phyloP scores from a whole-genome alignment of 148 eudicot species.

The Nepenthes gracilis region DNA sequence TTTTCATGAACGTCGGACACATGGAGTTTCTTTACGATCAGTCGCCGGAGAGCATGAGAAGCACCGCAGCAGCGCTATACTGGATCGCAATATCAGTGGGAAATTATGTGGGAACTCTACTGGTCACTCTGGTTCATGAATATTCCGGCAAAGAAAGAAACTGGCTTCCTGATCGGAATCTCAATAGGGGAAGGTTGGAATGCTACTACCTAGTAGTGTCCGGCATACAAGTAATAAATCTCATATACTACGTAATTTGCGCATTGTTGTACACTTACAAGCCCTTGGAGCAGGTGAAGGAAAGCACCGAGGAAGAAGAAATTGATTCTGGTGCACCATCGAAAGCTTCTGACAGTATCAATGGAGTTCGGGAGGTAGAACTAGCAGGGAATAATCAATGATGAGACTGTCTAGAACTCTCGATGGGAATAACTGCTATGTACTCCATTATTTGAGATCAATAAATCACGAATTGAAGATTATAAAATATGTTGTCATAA shows the following conservation, averaged over 20 bases:
- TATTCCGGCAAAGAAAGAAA: slow-evolving; percentile 25
- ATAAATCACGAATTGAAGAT: too few relatives aligned
- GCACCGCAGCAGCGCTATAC: slow-evolving; percentile 34
- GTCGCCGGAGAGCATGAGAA: slow-evolving; percentile 54
- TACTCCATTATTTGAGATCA: too few relatives aligned
- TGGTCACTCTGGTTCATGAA: slow-evolving; percentile 40
- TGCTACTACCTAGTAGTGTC: slow-evolving; percentile 28
- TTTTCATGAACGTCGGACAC: slow-evolving; percentile 33
- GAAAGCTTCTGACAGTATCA: background rate
- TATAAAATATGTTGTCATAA: too few relatives aligned
- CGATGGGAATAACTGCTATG: too few relatives aligned
- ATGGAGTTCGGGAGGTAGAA: background rate
- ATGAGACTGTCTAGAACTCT: background rate
- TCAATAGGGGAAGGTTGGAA: slow-evolving; percentile 35
- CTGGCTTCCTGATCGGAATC: slow-evolving; percentile 36
- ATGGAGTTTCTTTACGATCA: slow-evolving; percentile 54
- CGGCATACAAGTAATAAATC: slow-evolving; percentile 27
- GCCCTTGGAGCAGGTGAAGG: slow-evolving; percentile 23
- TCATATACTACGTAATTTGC: slow-evolving; percentile 26
- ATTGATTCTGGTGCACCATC: background rate
- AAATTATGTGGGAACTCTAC: slow-evolving; percentile 31
- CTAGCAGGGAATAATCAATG: background rate
- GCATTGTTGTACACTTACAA: slow-evolving; percentile 29
- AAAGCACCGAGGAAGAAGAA: background rate
- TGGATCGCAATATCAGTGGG: slow-evolving; percentile 34